These are phyloP conservation scores for Taphrina wiesneri DNA, from an alignment of 1,139 yeast species.

Conservation along the genomic window DNA sequence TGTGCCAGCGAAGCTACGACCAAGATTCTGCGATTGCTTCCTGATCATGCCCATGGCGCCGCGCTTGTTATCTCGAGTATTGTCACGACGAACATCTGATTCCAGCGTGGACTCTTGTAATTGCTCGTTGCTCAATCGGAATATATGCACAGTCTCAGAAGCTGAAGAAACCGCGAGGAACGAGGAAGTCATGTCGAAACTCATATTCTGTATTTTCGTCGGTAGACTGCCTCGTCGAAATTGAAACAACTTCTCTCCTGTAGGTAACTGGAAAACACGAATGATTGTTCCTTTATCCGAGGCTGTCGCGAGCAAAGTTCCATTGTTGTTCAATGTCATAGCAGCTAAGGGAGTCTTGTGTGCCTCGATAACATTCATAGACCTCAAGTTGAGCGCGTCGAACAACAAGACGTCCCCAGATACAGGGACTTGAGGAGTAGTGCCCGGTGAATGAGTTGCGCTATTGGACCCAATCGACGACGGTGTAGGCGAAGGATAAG, in stretches of 20 bases:
- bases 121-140: slow-evolving; percentile 50
- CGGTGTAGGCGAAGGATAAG: slow-evolving; percentile 78
- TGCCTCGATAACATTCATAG: slow-evolving; percentile 87
- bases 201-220: slow-evolving; percentile 78
- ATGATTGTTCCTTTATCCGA: slow-evolving; percentile 94
- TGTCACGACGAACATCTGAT: not conserved
- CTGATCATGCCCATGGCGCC: slow-evolving; percentile 43
- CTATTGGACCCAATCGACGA: slow-evolving; percentile 1
- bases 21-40: slow-evolving; percentile 59
- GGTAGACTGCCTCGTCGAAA: slow-evolving; percentile 90
- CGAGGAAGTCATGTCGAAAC: slow-evolving; percentile 72
- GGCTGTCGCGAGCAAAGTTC: slow-evolving; percentile 84
- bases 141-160: slow-evolving; percentile 90
- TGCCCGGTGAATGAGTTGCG: slow-evolving; percentile 31
- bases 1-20: slow-evolving; percentile 79
- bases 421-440: slow-evolving; percentile 41
- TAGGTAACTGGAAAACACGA: slow-evolving; percentile 78
- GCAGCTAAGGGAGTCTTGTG: slow-evolving; percentile 86
- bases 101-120: slow-evolving; percentile 28
- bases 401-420: slow-evolving; percentile 89
- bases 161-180: slow-evolving; percentile 84
- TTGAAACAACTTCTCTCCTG: slow-evolving; percentile 81
- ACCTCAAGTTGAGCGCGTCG: slow-evolving; percentile 74
- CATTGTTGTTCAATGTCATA: slow-evolving; percentile 74
- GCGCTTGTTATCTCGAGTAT: not conserved